Base-by-base conservation (phyloP, 148 eudicot species). In the Linanthus parryae region DNA sequence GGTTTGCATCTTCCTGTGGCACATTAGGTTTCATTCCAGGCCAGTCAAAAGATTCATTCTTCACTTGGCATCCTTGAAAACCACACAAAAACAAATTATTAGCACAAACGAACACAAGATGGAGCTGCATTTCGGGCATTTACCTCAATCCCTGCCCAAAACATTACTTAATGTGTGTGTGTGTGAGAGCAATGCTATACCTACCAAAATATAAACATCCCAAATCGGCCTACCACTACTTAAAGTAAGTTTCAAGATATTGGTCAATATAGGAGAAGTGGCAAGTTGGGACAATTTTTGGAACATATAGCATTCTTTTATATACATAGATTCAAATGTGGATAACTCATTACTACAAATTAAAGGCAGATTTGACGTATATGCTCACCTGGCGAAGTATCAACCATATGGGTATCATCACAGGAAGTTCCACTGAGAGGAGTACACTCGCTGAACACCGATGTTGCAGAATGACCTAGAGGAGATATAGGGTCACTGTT, bases 401-500 rank as follows among this genome's bases (percentile, higher is more conserved):
- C 79, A 54, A 62, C 52, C 47, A 72, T 68, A 19, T 63, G 78
- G 36, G 72, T 68, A 42, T 83, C 76, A 50, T 76, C 78, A 2
- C 67, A 66, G 23, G 83, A 67, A 59, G 70, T 70, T 65, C 79
- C 73, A 45, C 84, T 73, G 15, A 47, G 48, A 51, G 73, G 74
- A 57, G 81, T 67, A 40, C 52, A 64, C 17, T 78, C 84, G 2
- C 63, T 53, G 36, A 74, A 71, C 38, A 66, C 68, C 17, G 85
- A 83, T 25, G 85, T 74, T 31, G 68, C 61, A 52, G 96, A 81
- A 26, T 76, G 77, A 56, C 92, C 78, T 11, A 76, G 58, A 23
- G 96, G 94, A 35, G 96, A 88, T 34, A 78, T 54, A 1, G 83
- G 76, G 49, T 88, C 88, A 27, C 74, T 78, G 65, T 31, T 68